Base-by-base conservation (phyloP, 306 rosid genomes). In the Casuarina cunninghamiana region DNA sequence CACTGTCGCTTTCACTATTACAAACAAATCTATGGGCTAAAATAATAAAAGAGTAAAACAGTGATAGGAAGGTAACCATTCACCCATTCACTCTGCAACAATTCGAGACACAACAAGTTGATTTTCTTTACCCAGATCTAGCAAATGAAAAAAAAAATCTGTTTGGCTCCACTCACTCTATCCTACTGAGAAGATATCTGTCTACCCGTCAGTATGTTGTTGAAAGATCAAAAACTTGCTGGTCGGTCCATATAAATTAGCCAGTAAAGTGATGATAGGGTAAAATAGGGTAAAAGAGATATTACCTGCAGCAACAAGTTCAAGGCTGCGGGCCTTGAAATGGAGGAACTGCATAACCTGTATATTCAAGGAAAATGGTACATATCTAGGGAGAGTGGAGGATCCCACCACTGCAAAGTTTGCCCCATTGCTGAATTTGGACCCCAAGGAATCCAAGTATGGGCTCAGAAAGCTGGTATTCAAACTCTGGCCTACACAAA, bases 381-480 rank as follows among this genome's bases (percentile, higher is more conserved):
- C 79, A 62, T 84, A 93, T 72, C 81, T 87, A 26, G 98, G 98
- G 39, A 94, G 91, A 53, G 92, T 91, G 57, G 97, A 82, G 71
- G 97, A 94, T 72, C 98, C 98, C 41, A 88, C 95, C 21, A 94
- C 83, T 1, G 98, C 98, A 87, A 94, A 94, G 82, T 89, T 94
- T 17, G 93, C 98, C 10, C 98, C 98, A 86, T 91, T 94, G 80
- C 85, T 65, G 88, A 94, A 94, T 67, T 79, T 74, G 38, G 88
- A 72, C 69, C 88, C 83, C 73, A 94, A 75, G 51, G 97, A 77
- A 82, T 94, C 97, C 73, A 94, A 73, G 73, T 92, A 94, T 69
- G 98, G 97, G 9, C 72, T 85, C 84, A 94, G 80, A 51, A 89
- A 77, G 9, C 77, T 86, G 32, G 71, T 21, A 70, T 92, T 92